Percentiles rank a stretch among this genome's conserved stretches.
Evolutionary conservation across 140 eudicot genomes (phyloP).

Genomic region (Artemisia princeps): DNA sequence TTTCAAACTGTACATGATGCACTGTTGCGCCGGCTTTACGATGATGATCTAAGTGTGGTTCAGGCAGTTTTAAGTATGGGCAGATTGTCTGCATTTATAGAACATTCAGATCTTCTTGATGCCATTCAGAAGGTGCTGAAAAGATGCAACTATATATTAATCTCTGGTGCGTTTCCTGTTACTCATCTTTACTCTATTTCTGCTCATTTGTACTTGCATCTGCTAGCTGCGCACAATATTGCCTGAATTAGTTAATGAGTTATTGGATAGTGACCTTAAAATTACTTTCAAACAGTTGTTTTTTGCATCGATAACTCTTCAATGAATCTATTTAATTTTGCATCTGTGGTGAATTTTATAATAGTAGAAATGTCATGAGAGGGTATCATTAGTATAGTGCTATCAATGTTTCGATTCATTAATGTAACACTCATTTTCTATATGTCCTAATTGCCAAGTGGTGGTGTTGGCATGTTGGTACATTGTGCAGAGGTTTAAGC

Average conservation of each 20-base stretch:
- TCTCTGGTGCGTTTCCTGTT: conserved; percentile 40
- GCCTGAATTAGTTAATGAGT: too few relatives aligned
- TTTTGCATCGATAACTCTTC: too few relatives aligned
- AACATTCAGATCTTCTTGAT: conserved; percentile 42
- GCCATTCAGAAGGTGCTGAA: conserved; percentile 52
- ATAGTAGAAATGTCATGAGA: too few relatives aligned
- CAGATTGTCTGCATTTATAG: conserved; percentile 44
- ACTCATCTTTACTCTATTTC: neutral
- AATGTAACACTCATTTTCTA: neutral
- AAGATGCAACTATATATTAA: conserved; percentile 44
- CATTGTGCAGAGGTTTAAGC: neutral
- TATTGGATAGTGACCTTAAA: too few relatives aligned
- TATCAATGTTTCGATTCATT: neutral
- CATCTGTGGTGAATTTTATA: too few relatives aligned
- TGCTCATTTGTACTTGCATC: conserved; percentile 2
- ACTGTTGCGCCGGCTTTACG: conserved; percentile 53
- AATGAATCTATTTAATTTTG: too few relatives aligned
- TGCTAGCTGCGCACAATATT: neutral
- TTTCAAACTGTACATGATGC: conserved; percentile 60
- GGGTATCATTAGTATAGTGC: neutral
- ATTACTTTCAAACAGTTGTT: too few relatives aligned
- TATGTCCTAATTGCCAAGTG: neutral
- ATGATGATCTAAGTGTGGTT: conserved; percentile 79
- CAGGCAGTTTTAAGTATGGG: conserved; percentile 53
- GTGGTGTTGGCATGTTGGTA: neutral